Conservation (phyloP, 352 stramenopile species). For the Globisporangium emineosum region DNA sequence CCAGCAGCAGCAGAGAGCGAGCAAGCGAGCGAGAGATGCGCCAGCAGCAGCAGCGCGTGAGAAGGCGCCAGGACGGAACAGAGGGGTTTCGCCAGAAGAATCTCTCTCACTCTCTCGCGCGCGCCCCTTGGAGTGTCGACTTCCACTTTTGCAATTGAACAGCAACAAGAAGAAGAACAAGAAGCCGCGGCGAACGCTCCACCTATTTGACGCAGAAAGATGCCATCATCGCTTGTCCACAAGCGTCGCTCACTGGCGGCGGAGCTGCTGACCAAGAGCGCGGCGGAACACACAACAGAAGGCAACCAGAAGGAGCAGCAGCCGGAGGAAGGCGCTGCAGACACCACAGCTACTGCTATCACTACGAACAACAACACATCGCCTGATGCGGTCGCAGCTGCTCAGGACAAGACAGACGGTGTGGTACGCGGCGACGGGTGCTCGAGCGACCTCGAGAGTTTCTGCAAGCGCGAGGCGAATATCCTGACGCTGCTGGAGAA, state of each 20-base stretch:
- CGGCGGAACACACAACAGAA: background rate
- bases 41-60: background rate
- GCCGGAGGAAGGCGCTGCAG: background rate
- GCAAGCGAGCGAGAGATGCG: background rate
- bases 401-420: background rate
- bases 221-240: background rate
- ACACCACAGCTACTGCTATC: background rate
- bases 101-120: background rate
- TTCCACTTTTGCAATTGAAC: background rate
- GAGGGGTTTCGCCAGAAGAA: background rate
- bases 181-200: background rate
- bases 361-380: conserved; percentile 5
- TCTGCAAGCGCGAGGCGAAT: conserved; percentile 47
- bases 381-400: background rate
- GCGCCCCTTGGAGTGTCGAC: background rate
- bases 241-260: background rate
- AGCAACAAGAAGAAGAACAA: background rate
- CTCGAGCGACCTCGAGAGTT: conserved; percentile 31
- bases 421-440: conserved; percentile 23
- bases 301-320: background rate
- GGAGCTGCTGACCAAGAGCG: conserved; percentile 2
- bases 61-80: background rate
- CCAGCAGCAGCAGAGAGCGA: background rate
- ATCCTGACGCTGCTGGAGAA: conserved; percentile 49
- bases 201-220: background rate